Conservation (phyloP, 225 moss, liverwort and hornwort genomes). For the Anthoceros angustus region DNA sequence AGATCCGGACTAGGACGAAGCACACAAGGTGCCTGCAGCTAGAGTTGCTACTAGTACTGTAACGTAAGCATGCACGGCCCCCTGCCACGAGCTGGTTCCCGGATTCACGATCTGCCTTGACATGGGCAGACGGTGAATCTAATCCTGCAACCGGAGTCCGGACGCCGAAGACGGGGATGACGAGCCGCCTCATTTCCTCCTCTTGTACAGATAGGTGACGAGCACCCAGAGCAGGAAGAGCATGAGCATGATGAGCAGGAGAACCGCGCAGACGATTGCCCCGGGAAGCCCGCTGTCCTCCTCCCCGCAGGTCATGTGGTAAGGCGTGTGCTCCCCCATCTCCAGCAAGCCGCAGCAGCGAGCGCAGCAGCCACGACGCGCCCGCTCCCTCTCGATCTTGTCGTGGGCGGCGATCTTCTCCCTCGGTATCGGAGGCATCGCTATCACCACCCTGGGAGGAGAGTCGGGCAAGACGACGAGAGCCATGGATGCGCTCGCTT, state of each 20-base stretch:
- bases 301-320: not conserved
- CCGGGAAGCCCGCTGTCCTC: not conserved
- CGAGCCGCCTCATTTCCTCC: not conserved
- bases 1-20: too few species aligned
- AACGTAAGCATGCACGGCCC: too few species aligned
- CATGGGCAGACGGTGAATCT: too few species aligned
- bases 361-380: not conserved
- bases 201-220: not conserved
- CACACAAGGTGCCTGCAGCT: too few species aligned
- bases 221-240: not conserved
- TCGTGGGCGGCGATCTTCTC: constrained; percentile 2
- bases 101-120: too few species aligned
- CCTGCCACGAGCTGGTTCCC: too few species aligned
- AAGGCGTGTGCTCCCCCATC: not conserved
- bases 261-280: not conserved
- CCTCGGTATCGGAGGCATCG: not conserved
- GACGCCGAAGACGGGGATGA: too few species aligned
- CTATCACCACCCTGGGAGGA: not conserved
- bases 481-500: not conserved
- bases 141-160: too few species aligned
- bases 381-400: constrained; percentile 4
- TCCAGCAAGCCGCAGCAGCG: not conserved
- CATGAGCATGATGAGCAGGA: not conserved
- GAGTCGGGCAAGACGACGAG: not conserved
- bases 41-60: too few species aligned